Evolutionary conservation across 768 basidiomycete genomes (phyloP), one percentile per base, ranked within the genome.

Genomic region (Amanita polypyramis): DNA sequence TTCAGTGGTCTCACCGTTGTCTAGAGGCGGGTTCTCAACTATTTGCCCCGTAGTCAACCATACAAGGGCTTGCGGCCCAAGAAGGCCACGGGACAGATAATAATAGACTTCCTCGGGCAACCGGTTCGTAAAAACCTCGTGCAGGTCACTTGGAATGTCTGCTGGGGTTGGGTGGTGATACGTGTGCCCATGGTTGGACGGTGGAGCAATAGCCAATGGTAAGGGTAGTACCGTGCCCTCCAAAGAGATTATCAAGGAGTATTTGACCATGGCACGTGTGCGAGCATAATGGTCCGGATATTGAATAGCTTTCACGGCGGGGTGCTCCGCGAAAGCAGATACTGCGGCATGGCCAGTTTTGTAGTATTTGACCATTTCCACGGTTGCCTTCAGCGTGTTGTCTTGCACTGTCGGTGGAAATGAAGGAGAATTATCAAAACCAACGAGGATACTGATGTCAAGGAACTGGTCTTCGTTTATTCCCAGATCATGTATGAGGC

Each of bases 31-130:
- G 48, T 81, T 81, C 60, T 97, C 89, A 41, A 85, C 69, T 51
- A 95, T 78, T 62, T 83, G 81, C 12, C 92, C 92, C 20, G 76
- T 80, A 12, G 90, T 92, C 50, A 99, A 78, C 88, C 95, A 96
- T n/a, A 93, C 85, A 19, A 98, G 76, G 8, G 91, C 82, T 56
- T 91, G 88, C 0, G 95, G 90, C 7, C 82, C 81, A 45, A 97
- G 62, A 11, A 98, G 75, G 4, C 96, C 95, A 14, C 92, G 83
- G 33, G 92, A 96, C 54, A 98, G 77, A 63, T 97, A 96, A 65
- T 84, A 97, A 69, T 94, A 98, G 50, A 97, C 75, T 62, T 98
- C 93, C 62, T 98, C 96, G 1, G 95, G 95, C 20, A 99, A 74
- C 38, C 92, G 84, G 64, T 89, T 71, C 8, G 92, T 94, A 69